Conservation (phyloP, 768 basidiomycete genomes). For the Naganishia antarctica region DNA sequence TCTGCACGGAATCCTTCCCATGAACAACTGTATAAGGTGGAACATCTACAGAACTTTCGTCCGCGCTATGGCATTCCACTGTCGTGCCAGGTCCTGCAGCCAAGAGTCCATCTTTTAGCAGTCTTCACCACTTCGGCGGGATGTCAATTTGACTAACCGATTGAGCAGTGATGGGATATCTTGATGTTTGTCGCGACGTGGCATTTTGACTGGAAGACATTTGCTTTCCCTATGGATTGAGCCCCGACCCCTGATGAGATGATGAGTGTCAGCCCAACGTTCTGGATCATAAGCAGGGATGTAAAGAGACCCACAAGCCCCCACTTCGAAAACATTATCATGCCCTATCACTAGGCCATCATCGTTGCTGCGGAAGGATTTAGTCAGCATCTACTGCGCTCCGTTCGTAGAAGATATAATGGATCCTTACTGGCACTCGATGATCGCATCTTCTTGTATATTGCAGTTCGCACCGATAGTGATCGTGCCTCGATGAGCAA, state of each 20-base stretch:
- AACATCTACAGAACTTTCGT: slow-evolving; percentile 61
- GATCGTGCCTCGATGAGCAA: slow-evolving; percentile 84
- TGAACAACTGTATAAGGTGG: slow-evolving; percentile 80
- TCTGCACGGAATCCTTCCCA: slow-evolving; percentile 63
- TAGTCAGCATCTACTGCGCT: neutral
- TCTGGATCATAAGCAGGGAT: neutral
- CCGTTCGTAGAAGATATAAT: neutral
- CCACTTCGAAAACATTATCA: slow-evolving; percentile 89
- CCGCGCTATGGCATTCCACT: neutral
- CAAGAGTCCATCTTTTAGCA: too few species aligned
- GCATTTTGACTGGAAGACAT: slow-evolving; percentile 77
- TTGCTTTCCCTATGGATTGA: slow-evolving; percentile 67
- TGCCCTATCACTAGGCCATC: slow-evolving; percentile 61
- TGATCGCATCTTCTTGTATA: slow-evolving; percentile 82
- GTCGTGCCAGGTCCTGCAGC: slow-evolving; percentile 13
- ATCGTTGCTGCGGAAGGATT: slow-evolving; percentile 44
- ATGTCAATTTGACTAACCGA: slow-evolving; percentile 54
- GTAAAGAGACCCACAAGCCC: slow-evolving; percentile 64
- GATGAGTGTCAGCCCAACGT: neutral
- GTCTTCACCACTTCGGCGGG: too few species aligned
- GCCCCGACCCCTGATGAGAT: slow-evolving; percentile 16
- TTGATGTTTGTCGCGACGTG: slow-evolving; percentile 78
- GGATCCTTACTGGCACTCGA: slow-evolving; percentile 70
- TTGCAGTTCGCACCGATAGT: slow-evolving; percentile 82
- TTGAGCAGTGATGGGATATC: slow-evolving; percentile 71